Conservation (phyloP, 2,329 filamentous ascomycete genomes). For the Plectosphaerella plurivora region DNA sequence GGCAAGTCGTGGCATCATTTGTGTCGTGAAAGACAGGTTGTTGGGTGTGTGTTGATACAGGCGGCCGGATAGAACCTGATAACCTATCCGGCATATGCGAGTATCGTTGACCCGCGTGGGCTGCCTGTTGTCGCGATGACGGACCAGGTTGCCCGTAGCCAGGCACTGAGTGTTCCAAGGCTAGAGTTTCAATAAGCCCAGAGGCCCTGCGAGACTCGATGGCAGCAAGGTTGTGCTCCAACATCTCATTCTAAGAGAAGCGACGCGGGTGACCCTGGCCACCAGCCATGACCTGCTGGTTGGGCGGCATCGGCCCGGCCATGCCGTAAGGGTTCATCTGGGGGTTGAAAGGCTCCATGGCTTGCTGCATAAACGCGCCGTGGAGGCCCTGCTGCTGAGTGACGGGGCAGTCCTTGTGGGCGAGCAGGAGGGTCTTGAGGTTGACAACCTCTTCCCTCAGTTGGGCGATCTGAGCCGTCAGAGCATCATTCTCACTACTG, state of each 20-base stretch:
- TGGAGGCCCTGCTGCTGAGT: constrained; percentile 79
- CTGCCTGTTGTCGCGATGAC: too few species aligned
- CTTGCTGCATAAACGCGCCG: constrained; percentile 50
- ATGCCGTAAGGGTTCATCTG: constrained; percentile 59
- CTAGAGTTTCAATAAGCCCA: too few species aligned
- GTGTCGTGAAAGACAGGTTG: background rate
- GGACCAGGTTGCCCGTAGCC: background rate
- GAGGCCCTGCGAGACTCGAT: too few species aligned
- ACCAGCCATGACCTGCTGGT: constrained; percentile 49
- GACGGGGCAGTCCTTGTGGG: constrained; percentile 94
- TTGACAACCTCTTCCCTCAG: constrained; percentile 91
- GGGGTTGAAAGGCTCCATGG: constrained; percentile 48
- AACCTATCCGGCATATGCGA: too few species aligned
- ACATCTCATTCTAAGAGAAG: constrained; percentile 42
- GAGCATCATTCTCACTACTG: constrained; percentile 82
- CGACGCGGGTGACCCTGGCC: constrained; percentile 51
- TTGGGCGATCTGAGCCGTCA: constrained; percentile 78
- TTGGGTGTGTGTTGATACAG: background rate
- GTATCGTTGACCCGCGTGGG: too few species aligned
- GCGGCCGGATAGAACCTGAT: background rate
- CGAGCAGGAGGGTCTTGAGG: constrained; percentile 85
- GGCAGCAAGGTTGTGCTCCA: too few species aligned
- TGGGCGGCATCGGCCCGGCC: constrained; percentile 41
- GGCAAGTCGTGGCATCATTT: background rate
- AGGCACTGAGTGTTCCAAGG: background rate